A percentile compares a stretch with the other conserved stretches of the same genome.
These are phyloP conservation scores for Apiospora pterosperma DNA, from an alignment of 2,329 filamentous ascomycete species.

Conservation along the genomic window DNA sequence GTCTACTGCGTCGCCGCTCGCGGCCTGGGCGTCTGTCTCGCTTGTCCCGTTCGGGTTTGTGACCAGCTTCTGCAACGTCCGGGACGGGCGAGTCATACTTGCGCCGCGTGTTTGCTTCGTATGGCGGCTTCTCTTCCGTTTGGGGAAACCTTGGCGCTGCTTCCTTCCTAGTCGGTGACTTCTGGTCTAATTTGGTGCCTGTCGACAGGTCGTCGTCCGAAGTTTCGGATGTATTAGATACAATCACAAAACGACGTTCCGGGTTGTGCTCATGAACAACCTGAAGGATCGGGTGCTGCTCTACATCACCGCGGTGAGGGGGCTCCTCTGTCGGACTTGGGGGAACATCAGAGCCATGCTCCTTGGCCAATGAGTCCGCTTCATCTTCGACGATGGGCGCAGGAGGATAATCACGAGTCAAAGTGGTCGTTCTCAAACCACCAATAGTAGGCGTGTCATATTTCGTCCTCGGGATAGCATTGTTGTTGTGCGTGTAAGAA, in stretches of 20 bases:
- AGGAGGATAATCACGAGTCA: constrained; percentile 42
- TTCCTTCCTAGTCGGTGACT: background rate
- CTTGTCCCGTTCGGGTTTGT: constrained; percentile 10
- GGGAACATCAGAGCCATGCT: constrained; percentile 42
- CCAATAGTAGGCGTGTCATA: background rate
- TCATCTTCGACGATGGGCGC: constrained; percentile 68
- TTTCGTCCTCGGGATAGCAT: constrained; percentile 15
- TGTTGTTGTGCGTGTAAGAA: constrained; percentile 18
- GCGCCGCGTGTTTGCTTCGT: constrained; percentile 40
- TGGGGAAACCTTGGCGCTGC: constrained; percentile 9
- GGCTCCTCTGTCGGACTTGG: constrained; percentile 49
- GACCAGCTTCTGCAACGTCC: constrained; percentile 15
- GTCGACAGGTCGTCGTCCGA: background rate
- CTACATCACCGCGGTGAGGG: constrained; percentile 58
- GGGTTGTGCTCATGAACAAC: constrained; percentile 58
- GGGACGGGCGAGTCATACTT: constrained; percentile 32
- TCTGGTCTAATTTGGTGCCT: background rate
- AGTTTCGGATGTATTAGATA: constrained; percentile 30
- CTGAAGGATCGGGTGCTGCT: constrained; percentile 66
- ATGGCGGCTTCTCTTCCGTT: constrained; percentile 13
- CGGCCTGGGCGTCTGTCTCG: constrained; percentile 14
- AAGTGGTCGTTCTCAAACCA: background rate
- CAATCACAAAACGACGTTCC: constrained; percentile 63
- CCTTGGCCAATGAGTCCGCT: constrained; percentile 56
- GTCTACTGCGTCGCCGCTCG: constrained; percentile 22